Evolutionary conservation across 192 early-diverging fungal species (phyloP).

Genomic region (Cladochytrium replicatum): DNA sequence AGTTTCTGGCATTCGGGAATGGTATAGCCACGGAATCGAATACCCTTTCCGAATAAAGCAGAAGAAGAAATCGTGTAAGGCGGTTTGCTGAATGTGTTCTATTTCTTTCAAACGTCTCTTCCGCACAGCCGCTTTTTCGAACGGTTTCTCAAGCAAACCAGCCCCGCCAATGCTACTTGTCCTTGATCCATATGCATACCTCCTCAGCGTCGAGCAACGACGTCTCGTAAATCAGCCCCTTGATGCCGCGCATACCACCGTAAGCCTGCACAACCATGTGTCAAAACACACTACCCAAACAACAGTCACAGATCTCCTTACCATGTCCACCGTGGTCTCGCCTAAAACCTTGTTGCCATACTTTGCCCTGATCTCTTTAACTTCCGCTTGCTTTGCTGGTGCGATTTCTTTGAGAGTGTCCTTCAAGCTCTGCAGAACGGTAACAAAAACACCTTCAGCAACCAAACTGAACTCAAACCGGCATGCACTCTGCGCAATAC

Average conservation of each 20-base stretch:
- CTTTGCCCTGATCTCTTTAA: slow-evolving; percentile 88
- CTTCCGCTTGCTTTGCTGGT: slow-evolving; percentile 89
- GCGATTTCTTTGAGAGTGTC: slow-evolving; percentile 89
- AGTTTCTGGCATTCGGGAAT: slow-evolving; percentile 93
- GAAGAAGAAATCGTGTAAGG: too few relatives aligned
- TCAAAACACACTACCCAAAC: background rate
- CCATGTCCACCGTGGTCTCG: slow-evolving; percentile 95
- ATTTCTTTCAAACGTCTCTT: too few relatives aligned
- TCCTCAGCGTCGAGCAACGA: slow-evolving; percentile 96
- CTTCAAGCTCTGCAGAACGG: slow-evolving; percentile 92
- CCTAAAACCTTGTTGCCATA: slow-evolving; percentile 84
- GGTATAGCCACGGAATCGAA: slow-evolving; percentile 92
- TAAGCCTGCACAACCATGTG: slow-evolving; percentile 48
- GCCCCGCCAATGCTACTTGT: too few relatives aligned
- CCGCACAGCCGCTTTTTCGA: too few relatives aligned
- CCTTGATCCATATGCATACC: too few relatives aligned
- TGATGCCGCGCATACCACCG: slow-evolving; percentile 99
- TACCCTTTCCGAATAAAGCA: too few relatives aligned
- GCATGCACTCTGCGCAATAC: too few relatives aligned
- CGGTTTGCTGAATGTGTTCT: too few relatives aligned
- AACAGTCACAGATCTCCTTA: too few relatives aligned
- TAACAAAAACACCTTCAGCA: too few relatives aligned
- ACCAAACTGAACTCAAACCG: too few relatives aligned
- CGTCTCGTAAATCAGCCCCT: slow-evolving; percentile 97
- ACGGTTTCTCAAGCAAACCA: too few relatives aligned